Base-by-base conservation (phyloP, 805 yeast species). In the Metschnikowia kunwiensis region DNA sequence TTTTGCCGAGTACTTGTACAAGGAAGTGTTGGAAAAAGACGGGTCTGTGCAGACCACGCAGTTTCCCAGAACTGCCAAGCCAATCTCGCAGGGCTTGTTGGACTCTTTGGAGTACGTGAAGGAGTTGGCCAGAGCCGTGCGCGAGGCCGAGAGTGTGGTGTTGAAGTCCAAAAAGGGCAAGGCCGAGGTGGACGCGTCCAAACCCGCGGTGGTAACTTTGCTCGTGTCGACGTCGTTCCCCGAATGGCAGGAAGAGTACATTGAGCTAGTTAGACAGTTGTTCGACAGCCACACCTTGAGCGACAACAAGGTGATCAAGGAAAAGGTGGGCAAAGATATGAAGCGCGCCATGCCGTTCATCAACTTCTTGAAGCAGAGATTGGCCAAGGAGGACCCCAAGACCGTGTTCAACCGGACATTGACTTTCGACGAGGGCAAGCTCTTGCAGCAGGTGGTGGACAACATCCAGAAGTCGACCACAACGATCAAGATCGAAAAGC, bases 331-430 rank as follows among this genome's bases (percentile, higher is more conserved):
- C 48, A 82, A 80, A 61, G 97, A 93, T 55, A 86, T 89, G 85
- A 93, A 93, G 76, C 82, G 94, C 53, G 97, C 96, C 42, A 93
- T 93, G 97, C 97, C 97, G 42, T 91, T 89, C 62, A 88, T 93
- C 44, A 81, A 91, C 47, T 69, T 78, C 51, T 70, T 93, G 61
- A 89, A 93, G 65, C 86, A 82, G 58, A 80, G 95, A 68, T 72
- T 93, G 49, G 65, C 72, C 25, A 64, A 63, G 34, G 94, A 85
- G 57, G 63, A 80, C 20, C 80, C 96, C 13, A 78, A 75, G 36
- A 75, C 76, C 34, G 96, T 93, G 17, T 87, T 93, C 73, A 82
- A 88, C 73, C 79, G 97, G 69, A 83, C 89, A 64, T 77, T 91
- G 49, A 73, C 81, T 22, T 93, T 87, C 63, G 73, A 80, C 61